Percentiles rank a stretch among this genome's conserved stretches.
Conservation (phyloP, 371 early-diverging fungal genomes). For the Blastocladiella emersonii region DNA sequence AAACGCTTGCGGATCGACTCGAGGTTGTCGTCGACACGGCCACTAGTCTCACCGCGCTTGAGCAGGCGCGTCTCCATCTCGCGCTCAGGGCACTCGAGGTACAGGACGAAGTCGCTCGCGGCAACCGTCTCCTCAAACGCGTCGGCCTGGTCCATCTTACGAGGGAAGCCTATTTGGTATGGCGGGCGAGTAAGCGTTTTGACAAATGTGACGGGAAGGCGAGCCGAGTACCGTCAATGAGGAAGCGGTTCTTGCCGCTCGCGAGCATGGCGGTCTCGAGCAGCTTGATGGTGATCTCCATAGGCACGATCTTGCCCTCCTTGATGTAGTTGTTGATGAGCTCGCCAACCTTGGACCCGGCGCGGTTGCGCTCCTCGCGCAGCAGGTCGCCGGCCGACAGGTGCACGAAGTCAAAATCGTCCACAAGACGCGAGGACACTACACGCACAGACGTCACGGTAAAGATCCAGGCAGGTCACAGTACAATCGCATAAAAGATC, state of each 20-base stretch:
- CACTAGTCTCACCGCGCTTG: conserved; percentile 82
- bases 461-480: too few relatives aligned
- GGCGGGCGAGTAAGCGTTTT: too few relatives aligned
- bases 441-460: too few relatives aligned
- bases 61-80: conserved; percentile 73
- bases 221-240: too few relatives aligned
- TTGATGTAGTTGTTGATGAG: conserved; percentile 76
- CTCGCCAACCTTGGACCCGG: conserved; percentile 75
- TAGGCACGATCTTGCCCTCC: conserved; percentile 89
- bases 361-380: conserved; percentile 74
- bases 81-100: conserved; percentile 86
- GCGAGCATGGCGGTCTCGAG: conserved; percentile 73
- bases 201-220: too few relatives aligned
- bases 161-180: too few relatives aligned
- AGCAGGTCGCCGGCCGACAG: conserved; percentile 93
- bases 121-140: conserved; percentile 80
- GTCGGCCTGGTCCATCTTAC: conserved; percentile 83
- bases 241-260: conserved; percentile 49
- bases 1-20: conserved; percentile 93
- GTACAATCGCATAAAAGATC: too few relatives aligned
- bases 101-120: conserved; percentile 53
- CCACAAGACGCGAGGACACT: conserved; percentile 64
- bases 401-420: conserved; percentile 86
- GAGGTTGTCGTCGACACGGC: conserved; percentile 84
- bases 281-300: conserved; percentile 83